Conservation (phyloP, 1,139 yeast genomes). For the Magnusiomyces suaveolens region DNA sequence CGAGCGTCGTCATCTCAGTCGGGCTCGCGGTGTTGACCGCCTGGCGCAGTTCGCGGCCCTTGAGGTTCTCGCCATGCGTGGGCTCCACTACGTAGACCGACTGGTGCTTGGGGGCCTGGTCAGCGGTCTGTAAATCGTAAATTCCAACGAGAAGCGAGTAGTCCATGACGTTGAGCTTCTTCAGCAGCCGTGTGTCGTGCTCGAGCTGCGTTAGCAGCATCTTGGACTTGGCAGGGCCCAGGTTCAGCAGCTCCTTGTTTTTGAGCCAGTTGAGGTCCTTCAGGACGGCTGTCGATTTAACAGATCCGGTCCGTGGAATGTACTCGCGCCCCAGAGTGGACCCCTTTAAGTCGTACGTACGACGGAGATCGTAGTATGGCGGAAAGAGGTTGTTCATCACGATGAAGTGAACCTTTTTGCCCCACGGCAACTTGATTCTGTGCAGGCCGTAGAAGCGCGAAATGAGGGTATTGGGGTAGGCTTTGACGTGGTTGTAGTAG, state of each 20-base stretch:
- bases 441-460: constrained; percentile 95
- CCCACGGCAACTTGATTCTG: constrained; percentile 79
- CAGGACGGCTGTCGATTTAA: constrained; percentile 34
- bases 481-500: constrained; percentile 71
- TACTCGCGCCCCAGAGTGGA: constrained; percentile 71
- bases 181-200: constrained; percentile 62
- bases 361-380: constrained; percentile 79
- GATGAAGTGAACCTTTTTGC: constrained; percentile 80
- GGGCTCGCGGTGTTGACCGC: constrained; percentile 34
- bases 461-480: constrained; percentile 77
- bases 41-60: constrained; percentile 31
- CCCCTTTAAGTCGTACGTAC: constrained; percentile 86
- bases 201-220: constrained; percentile 59
- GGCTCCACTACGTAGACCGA: constrained; percentile 34
- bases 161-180: constrained; percentile 83
- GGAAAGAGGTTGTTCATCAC: constrained; percentile 98
- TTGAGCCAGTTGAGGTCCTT: constrained; percentile 89
- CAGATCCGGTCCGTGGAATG: constrained; percentile 23
- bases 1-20: constrained; percentile 29
- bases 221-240: constrained; percentile 61
- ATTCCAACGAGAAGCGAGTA: constrained; percentile 82
- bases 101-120: constrained; percentile 31
- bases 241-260: constrained; percentile 47
- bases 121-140: constrained; percentile 61
- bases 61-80: constrained; percentile 21